A percentile compares a stretch with the other conserved stretches of the same genome.
Conservation (phyloP, 768 basidiomycete species). For the Mycena maculata region DNA sequence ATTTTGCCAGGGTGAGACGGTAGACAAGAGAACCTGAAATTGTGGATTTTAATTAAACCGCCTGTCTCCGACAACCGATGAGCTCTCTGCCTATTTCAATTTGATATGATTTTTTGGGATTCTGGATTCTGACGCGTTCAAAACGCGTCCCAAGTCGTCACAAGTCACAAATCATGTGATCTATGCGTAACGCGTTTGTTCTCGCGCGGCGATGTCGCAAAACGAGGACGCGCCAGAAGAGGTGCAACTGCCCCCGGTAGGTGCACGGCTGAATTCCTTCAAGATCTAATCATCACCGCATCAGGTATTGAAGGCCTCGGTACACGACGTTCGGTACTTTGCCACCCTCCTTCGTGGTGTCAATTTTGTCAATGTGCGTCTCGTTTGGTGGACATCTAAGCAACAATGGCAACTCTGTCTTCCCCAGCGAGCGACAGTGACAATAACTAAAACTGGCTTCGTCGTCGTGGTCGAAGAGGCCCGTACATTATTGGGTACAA, state of each 20-base stretch:
- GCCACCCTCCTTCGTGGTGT: conserved; percentile 83
- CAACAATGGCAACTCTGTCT: conserved; percentile 15
- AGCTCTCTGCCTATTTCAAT: too few relatives aligned
- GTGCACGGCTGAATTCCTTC: too few relatives aligned
- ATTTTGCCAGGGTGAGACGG: too few relatives aligned
- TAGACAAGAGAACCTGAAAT: too few relatives aligned
- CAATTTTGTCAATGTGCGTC: conserved; percentile 80
- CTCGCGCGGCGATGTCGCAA: conserved; percentile 10
- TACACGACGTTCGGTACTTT: conserved; percentile 87
- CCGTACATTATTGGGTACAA: conserved; percentile 79
- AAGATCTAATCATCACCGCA: too few relatives aligned
- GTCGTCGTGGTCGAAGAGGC: conserved; percentile 89
- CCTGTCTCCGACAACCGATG: too few relatives aligned
- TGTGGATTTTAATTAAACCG: too few relatives aligned
- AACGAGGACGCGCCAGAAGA: conserved; percentile 14
- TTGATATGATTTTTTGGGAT: too few relatives aligned
- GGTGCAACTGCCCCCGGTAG: conserved; percentile 21
- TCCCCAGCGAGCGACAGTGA: conserved; percentile 78
- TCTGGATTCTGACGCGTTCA: too few relatives aligned
- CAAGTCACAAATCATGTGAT: not conserved
- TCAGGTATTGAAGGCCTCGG: conserved; percentile 72
- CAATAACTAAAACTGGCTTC: conserved; percentile 75
- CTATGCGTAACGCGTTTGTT: not conserved
- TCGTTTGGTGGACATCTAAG: conserved; percentile 3
- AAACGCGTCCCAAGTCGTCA: too few relatives aligned